Evolutionary conservation across 2,329 filamentous ascomycete species (phyloP), one percentile per base, ranked within the genome.

Genomic region (Epicoccum nigrum): DNA sequence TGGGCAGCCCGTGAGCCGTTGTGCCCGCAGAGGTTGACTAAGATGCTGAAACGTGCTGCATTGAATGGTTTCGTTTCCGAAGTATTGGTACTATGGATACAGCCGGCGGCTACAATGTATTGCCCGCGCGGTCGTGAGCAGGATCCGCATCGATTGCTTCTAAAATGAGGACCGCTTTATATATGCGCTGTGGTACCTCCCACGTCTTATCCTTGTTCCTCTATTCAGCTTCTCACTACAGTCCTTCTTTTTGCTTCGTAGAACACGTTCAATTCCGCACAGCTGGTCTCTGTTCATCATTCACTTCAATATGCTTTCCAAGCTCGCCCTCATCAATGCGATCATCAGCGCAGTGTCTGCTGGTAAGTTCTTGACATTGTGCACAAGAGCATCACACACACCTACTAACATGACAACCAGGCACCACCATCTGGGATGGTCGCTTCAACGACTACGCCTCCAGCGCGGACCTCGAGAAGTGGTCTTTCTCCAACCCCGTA

Each of bases 401-500:
- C 4, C 4, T 15, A 15, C 47, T 45, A 4, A 54, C 35, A 30
- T 25, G 16, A 11, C 35, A 4, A 4, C 63, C 67, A 60, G 77
- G 76, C 45, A 77, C 76, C 2, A 76, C 83, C 35, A 68, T 85
- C 11, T 88, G 85, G 85, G 85, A 87, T 68, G 85, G 85, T 30
- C 81, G 84, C 35, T 85, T 87, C 77, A 87, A 87, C 71, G 80
- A 83, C 56, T 74, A 85, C 59, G 72, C 76, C 12, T 77, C 80
- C 9, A 78, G 78, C 38, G 63, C 76, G 4, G 84, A 86, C 65
- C 77, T 88, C 30, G 74, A 77, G 60, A 79, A 80, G 32, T 87
- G 86, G 86, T 85, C 82, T 7, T 89, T 83, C 80, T 77, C 79
- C 12, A 87, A 83, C 72, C 82, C 86, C 69, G 83, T 87, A 62